Evolutionary conservation across 1,284 basidiomycete species (phyloP).

Genomic region (Peniophora sp.): DNA sequence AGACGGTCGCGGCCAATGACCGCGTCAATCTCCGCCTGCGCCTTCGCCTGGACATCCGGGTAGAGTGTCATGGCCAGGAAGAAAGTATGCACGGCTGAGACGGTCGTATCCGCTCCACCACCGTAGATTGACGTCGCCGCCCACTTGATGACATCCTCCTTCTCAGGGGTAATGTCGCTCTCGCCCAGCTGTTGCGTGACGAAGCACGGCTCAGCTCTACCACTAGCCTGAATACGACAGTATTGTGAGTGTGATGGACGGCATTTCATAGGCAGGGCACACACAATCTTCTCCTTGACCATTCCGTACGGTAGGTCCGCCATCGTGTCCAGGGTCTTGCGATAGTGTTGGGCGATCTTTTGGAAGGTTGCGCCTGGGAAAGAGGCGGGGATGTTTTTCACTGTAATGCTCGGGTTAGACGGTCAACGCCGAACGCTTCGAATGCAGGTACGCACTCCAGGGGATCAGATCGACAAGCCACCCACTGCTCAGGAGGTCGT

Average conservation of each 20-base stretch:
- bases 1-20: not conserved
- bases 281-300: slow-evolving; percentile 16
- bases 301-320: slow-evolving; percentile 14
- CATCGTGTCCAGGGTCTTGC: slow-evolving; percentile 10
- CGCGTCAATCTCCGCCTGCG: not conserved
- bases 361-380: slow-evolving; percentile 20
- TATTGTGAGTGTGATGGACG: not conserved
- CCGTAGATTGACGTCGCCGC: not conserved
- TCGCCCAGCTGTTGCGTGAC: not conserved
- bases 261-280: not conserved
- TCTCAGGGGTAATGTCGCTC: not conserved
- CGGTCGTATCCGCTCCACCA: slow-evolving; percentile 1
- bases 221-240: not conserved
- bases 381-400: slow-evolving; percentile 16
- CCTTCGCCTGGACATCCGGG: slow-evolving; percentile 6
- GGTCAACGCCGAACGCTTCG: not conserved
- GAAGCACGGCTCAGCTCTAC: not conserved
- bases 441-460: not conserved
- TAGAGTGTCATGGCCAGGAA: slow-evolving; percentile 9
- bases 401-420: slow-evolving; percentile 20
- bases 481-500: slow-evolving; percentile 16
- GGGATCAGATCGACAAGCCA: slow-evolving; percentile 16
- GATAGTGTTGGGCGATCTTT: slow-evolving; percentile 11
- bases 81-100: slow-evolving; percentile 7
- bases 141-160: slow-evolving; percentile 1